Evolutionary conservation across 2,329 filamentous ascomycete species (phyloP).

Genomic region (Moelleriella libera): DNA sequence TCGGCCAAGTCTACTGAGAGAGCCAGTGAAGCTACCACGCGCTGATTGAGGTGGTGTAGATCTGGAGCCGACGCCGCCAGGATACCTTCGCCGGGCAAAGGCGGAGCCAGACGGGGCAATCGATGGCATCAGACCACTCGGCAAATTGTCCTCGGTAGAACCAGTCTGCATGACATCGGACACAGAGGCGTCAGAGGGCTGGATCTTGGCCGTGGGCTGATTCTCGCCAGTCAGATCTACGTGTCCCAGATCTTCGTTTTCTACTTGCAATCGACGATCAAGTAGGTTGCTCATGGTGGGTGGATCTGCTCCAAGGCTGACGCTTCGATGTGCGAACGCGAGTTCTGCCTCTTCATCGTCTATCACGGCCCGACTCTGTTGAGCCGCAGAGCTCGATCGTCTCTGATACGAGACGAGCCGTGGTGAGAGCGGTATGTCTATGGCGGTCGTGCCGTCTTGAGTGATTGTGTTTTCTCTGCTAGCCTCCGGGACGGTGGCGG

Average conservation of each 20-base stretch:
- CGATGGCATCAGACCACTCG: constrained; percentile 26
- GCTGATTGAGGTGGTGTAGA: constrained; percentile 29
- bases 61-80: constrained; percentile 12
- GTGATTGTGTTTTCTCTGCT: constrained; percentile 25
- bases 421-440: constrained; percentile 61
- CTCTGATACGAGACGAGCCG: constrained; percentile 41
- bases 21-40: constrained; percentile 30
- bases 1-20: constrained; percentile 20
- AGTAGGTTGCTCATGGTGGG: constrained; percentile 52
- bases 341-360: constrained; percentile 49
- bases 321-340: constrained; percentile 49
- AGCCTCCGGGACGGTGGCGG: constrained; percentile 13
- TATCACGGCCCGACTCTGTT: constrained; percentile 38
- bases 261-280: constrained; percentile 24
- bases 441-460: constrained; percentile 46
- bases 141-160: constrained; percentile 30
- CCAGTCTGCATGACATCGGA: constrained; percentile 23
- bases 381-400: constrained; percentile 56
- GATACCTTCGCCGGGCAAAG: constrained; percentile 31
- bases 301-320: constrained; percentile 51
- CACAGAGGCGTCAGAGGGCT: constrained; percentile 18
- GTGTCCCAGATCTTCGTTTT: constrained; percentile 14
- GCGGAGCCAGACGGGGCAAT: constrained; percentile 26
- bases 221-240: constrained; percentile 13
- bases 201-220: constrained; percentile 27